A percentile compares a stretch with the other conserved stretches of the same genome.
Conservation (phyloP, 345 rosid genomes). For the Passiflora organensis region DNA sequence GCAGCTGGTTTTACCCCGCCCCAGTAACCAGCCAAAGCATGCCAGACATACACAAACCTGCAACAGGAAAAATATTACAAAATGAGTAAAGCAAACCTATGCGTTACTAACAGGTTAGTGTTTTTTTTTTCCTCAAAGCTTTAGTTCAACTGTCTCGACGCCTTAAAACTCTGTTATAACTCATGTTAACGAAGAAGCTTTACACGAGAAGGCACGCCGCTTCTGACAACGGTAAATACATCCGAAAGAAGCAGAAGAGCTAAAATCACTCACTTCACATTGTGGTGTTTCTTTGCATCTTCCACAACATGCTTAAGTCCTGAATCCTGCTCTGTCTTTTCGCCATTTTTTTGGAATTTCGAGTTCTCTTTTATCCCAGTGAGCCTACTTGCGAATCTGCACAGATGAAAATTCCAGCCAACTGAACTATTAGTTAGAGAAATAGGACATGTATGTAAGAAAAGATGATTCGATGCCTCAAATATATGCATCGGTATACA, state of each 20-base stretch:
- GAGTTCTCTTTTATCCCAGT: slow-evolving; percentile 85
- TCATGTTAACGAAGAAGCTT: not conserved
- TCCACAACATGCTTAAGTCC: slow-evolving; percentile 76
- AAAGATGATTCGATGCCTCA: too few relatives aligned
- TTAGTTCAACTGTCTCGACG: too few relatives aligned
- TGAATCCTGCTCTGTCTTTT: slow-evolving; percentile 38
- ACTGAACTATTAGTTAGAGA: too few relatives aligned
- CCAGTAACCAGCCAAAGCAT: slow-evolving; percentile 98
- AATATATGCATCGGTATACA: too few relatives aligned
- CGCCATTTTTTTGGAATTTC: slow-evolving; percentile 66
- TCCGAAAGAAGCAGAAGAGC: not conserved
- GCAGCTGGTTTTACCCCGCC: slow-evolving; percentile 97
- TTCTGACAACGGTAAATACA: not conserved
- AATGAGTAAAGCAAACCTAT: not conserved
- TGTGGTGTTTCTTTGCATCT: slow-evolving; percentile 65
- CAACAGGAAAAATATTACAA: not conserved
- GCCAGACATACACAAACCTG: slow-evolving; percentile 91
- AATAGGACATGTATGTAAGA: too few relatives aligned
- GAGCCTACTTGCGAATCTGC: slow-evolving; percentile 88
- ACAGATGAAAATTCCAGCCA: too few relatives aligned
- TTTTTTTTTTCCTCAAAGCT: too few relatives aligned
- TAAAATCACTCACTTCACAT: slow-evolving; percentile 64
- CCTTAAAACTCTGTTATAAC: too few relatives aligned
- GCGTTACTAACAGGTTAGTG: too few relatives aligned
- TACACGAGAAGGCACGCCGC: slow-evolving; percentile 1